phyloP scores from a whole-genome alignment of 148 eudicot genomes.

The Bassia scoparia region DNA sequence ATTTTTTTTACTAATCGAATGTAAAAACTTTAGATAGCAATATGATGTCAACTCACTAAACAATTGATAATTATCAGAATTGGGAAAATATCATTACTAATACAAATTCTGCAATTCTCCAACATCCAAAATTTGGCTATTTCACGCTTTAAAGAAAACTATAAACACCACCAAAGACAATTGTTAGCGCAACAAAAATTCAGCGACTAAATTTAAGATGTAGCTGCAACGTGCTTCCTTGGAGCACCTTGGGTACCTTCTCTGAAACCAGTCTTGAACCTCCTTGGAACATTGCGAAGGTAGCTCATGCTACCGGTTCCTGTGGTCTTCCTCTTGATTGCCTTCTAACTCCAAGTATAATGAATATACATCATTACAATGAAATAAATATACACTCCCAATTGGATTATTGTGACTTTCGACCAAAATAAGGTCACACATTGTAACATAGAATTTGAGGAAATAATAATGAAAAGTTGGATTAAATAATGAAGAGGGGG shows the following conservation, averaged over 20 bases:
- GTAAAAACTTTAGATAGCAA: background rate
- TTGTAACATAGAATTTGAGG: too few relatives aligned
- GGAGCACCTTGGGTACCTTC: conserved; percentile 60
- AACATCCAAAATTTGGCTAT: conserved; percentile 24
- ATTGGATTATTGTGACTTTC: too few relatives aligned
- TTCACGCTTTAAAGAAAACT: conserved; percentile 1
- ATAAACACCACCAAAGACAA: conserved; percentile 8
- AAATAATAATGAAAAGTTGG: too few relatives aligned
- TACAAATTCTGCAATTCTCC: conserved; percentile 13
- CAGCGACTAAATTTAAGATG: conserved; percentile 19
- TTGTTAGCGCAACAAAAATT: background rate
- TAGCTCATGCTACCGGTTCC: conserved; percentile 64
- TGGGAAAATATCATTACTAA: conserved; percentile 8
- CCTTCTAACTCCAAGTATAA: conserved; percentile 61
- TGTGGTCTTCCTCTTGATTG: conserved; percentile 54
- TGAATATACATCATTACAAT: too few relatives aligned
- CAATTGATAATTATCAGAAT: background rate
- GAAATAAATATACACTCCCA: too few relatives aligned
- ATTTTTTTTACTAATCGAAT: background rate
- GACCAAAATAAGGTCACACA: too few relatives aligned
- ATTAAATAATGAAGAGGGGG: too few relatives aligned
- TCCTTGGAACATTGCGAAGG: conserved; percentile 49
- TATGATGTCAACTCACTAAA: conserved; percentile 12
- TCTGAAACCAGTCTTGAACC: conserved; percentile 59
- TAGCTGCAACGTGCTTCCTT: conserved; percentile 46